phyloP scores from a whole-genome alignment of 495 filamentous ascomycete genomes.

The Hypoxylon fragiforme region DNA sequence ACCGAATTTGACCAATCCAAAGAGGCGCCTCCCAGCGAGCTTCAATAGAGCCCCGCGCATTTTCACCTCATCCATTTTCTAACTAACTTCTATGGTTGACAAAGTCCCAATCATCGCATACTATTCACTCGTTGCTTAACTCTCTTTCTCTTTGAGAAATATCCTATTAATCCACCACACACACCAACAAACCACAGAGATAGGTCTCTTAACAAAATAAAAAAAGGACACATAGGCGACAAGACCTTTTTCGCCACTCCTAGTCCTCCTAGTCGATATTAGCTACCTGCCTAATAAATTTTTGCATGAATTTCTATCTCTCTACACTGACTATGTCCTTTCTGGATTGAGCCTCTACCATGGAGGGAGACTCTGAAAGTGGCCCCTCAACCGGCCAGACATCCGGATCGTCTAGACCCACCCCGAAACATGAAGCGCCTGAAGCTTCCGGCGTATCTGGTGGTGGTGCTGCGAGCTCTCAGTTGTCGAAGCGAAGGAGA shows the following conservation, averaged over 20 bases:
- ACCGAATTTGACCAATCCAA: background rate
- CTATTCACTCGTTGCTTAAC: too few species aligned
- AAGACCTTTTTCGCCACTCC: too few species aligned
- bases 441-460: slow-evolving; percentile 18
- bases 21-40: background rate
- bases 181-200: too few species aligned
- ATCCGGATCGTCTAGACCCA: slow-evolving; percentile 31
- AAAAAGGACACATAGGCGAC: too few species aligned
- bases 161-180: too few species aligned
- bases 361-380: slow-evolving; percentile 37
- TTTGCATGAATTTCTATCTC: slow-evolving; percentile 3
- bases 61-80: background rate
- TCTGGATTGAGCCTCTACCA: slow-evolving; percentile 19
- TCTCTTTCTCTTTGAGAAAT: too few species aligned
- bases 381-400: slow-evolving; percentile 31
- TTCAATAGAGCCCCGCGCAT: background rate
- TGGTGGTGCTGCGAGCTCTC: slow-evolving; percentile 10
- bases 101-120: too few species aligned
- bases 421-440: slow-evolving; percentile 30
- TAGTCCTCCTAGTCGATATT: background rate
- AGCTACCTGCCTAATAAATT: slow-evolving; percentile 1
- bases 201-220: too few species aligned
- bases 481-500: slow-evolving; percentile 49
- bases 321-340: slow-evolving; percentile 23
- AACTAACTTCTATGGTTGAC: too few species aligned